Evolutionary conservation across 768 basidiomycete genomes (phyloP).

Genomic region (Calocera viscosa): DNA sequence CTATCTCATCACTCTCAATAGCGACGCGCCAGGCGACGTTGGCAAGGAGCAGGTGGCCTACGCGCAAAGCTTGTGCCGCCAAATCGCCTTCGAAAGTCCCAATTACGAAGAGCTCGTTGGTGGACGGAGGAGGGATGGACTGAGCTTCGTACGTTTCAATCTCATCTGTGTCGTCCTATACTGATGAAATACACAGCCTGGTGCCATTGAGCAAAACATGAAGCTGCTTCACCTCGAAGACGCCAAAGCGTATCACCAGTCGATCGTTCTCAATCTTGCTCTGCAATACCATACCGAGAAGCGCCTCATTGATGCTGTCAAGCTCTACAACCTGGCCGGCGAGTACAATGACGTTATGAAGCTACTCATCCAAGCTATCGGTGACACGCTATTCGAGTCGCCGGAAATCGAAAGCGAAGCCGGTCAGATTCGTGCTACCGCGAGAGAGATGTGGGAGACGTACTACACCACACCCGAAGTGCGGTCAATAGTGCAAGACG

Average conservation of each 20-base stretch:
- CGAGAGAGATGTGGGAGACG: constrained; percentile 63
- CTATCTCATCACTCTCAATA: constrained; percentile 66
- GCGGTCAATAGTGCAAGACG: constrained; percentile 59
- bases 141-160: constrained; percentile 57
- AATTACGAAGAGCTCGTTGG: constrained; percentile 91
- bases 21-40: constrained; percentile 54
- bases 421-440: constrained; percentile 55
- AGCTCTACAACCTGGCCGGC: constrained; percentile 88
- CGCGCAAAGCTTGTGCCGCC: constrained; percentile 66
- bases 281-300: constrained; percentile 71
- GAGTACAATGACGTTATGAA: constrained; percentile 79
- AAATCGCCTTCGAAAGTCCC: constrained; percentile 64
- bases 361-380: constrained; percentile 76
- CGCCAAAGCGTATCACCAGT: constrained; percentile 55
- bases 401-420: constrained; percentile 48
- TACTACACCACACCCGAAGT: constrained; percentile 65
- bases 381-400: constrained; percentile 63
- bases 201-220: constrained; percentile 75
- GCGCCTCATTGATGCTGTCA: constrained; percentile 78
- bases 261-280: constrained; percentile 76
- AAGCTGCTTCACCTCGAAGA: constrained; percentile 58
- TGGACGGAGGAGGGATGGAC: constrained; percentile 79
- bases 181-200: constrained; percentile 40
- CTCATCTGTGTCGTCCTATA: neutral
- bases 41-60: constrained; percentile 77